Base-by-base conservation (phyloP, 805 yeast species). In the Candida krabiensis region DNA sequence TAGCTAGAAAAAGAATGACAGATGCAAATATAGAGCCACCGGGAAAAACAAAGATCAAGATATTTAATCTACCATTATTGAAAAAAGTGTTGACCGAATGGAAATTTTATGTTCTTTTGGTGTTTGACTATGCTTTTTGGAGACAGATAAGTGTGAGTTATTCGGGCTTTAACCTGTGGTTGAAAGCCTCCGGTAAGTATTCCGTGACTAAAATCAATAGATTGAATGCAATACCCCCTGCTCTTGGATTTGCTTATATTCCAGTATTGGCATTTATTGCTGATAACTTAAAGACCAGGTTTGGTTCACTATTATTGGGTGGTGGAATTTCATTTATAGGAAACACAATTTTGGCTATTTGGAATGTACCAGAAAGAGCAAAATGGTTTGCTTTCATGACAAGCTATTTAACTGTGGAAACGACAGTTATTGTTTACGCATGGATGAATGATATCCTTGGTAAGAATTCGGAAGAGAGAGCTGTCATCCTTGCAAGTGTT, bases 341-440 rank as follows among this genome's bases (percentile, higher is more conserved):
- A 47, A 54, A 42, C 6, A 46, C 18, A 9, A 47, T 50, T 4
- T 56, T 75, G 32, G 65, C 78, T 0, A 56, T 46, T 9, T 78
- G 81, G 80, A 46, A 71, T 30, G 67, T 77, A 19, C 75, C 77
- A 1, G 54, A 47, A 9, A 73, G 73, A 2, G 64, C 69, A 25
- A 77, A 75, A 40, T 76, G 43, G 48, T 38, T 37, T 44, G 48
- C 48, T 4, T 50, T 39, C 41, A 41, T 32, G 56, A 35, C 70
- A 2, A 77, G 3, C 53, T 71, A 79, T 8, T 60, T 71, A 0
- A 52, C 72, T 3, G 69, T 69, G 70, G 82, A 79, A 1, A 81
- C 74, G 58, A 80, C 82, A 2, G 66, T 71, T 46, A 71, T 76
- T 11, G 33, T 44, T 13, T 77, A 70, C 43, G 63, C 79, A 2